Percentiles rank a stretch among this genome's conserved stretches.
phyloP scores from a whole-genome alignment of 768 basidiomycete species.

The Lactarius pseudohatsudake region DNA sequence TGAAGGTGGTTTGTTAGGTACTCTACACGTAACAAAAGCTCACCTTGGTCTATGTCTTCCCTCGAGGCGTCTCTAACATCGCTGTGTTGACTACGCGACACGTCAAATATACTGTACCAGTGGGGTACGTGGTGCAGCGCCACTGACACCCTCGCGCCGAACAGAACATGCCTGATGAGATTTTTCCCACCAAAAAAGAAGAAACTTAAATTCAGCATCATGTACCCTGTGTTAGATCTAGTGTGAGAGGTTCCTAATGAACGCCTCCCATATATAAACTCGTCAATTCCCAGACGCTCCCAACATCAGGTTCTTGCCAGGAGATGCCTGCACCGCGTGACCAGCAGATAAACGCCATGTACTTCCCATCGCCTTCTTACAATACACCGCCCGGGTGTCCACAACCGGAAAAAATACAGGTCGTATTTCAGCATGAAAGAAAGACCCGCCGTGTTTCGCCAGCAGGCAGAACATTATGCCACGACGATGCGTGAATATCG shows the following conservation, averaged over 20 bases:
- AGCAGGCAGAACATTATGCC: background rate
- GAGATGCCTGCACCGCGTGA: background rate
- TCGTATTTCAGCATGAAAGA: background rate
- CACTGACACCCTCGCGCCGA: too few relatives aligned
- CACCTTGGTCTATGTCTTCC: too few relatives aligned
- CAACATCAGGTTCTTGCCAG: background rate
- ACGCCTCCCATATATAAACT: background rate
- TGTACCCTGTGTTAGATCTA: background rate
- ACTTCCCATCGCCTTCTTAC: slow-evolving; percentile 10
- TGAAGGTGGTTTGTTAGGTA: too few relatives aligned
- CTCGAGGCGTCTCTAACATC: too few relatives aligned
- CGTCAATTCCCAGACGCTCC: background rate
- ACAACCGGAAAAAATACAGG: slow-evolving; percentile 17
- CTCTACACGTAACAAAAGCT: too few relatives aligned
- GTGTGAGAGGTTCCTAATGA: background rate
- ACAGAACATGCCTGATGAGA: too few relatives aligned
- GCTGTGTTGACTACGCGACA: too few relatives aligned
- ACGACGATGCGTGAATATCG: background rate
- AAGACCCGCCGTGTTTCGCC: background rate
- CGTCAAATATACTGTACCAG: too few relatives aligned
- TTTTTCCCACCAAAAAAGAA: background rate
- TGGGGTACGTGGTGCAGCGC: too few relatives aligned
- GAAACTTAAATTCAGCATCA: background rate
- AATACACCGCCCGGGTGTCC: slow-evolving; percentile 15
- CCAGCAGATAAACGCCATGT: slow-evolving; percentile 3